Base-by-base conservation (phyloP, 2,329 filamentous ascomycete species). In the Colletotrichum paranaense region DNA sequence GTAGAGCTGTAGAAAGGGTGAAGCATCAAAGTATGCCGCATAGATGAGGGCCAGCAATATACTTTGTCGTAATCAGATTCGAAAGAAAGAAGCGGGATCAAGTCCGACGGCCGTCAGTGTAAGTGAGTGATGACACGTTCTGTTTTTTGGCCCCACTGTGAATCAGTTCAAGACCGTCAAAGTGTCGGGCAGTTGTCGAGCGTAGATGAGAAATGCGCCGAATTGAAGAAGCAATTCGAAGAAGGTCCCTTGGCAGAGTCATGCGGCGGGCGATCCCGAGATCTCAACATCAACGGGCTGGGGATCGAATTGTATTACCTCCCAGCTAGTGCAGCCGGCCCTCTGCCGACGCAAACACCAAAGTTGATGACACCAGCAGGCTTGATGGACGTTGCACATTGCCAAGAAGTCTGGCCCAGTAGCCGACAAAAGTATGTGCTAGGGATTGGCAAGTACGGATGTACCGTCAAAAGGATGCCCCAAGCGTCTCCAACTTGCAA, bases 371-470 rank as follows among this genome's bases (percentile, higher is more conserved):
- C 32, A 35, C 32, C 32, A 11, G 11, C 32, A 11, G 11, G 11
- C 32, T 35, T 35, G 32, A 22, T 30, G 1, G 26, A 22, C 19
- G 24, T 26, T 46, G n/a, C 9, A 52, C n/a, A 35, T 26, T 16
- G 60, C 60, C 60, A 63, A 63, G 46, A n/a, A n/a, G 60, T n/a
- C n/a, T 38, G n/a, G 46, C 32, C 16, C 22, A 24, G n/a, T 63
- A 46, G 32, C 28, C 28, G 14, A 14, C 22, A 52, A 35, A 63
- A 63, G 60, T 63, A 9, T 53, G 19, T 24, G 49, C 42, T 63
- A 8, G 16, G 4, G 4, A n/a, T 19, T 49, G 19, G 42, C 4
- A 5, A 22, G 42, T 49, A 49, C 42, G 7, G 26, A 32, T 35
- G 30, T 4, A 38, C 14, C 22, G 52, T 14, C 16, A 30, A 12